Evolutionary conservation across 179 eudicot species (phyloP).

Genomic region (Silene coronaria): DNA sequence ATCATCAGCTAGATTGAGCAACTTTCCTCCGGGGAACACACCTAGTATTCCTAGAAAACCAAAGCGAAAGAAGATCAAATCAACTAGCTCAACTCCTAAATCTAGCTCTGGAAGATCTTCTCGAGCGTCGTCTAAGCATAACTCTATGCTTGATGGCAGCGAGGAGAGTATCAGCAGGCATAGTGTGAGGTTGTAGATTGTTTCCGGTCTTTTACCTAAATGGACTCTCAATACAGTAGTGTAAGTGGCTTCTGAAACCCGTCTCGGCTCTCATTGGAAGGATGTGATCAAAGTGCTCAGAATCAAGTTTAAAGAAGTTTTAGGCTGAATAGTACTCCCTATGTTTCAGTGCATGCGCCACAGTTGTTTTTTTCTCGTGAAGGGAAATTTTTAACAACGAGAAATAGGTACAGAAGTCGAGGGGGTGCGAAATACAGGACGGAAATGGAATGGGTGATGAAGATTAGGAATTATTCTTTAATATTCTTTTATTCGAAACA

Average conservation of each 20-base stretch:
- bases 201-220: neutral
- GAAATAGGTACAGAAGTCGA: neutral
- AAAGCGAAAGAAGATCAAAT: slow-evolving; percentile 50
- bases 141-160: slow-evolving; percentile 20
- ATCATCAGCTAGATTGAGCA: slow-evolving; percentile 31
- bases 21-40: slow-evolving; percentile 36
- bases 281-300: slow-evolving; percentile 11
- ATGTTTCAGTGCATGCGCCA: neutral
- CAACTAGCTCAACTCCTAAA: slow-evolving; percentile 43
- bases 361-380: neutral
- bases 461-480: slow-evolving; percentile 22
- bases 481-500: slow-evolving; percentile 22
- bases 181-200: slow-evolving; percentile 22
- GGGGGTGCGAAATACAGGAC: neutral
- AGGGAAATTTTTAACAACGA: slow-evolving; percentile 1
- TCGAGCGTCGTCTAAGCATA: slow-evolving; percentile 46
- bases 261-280: neutral
- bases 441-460: slow-evolving; percentile 12
- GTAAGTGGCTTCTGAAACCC: slow-evolving; percentile 19
- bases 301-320: no score
- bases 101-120: slow-evolving; percentile 39
- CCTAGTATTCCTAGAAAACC: slow-evolving; percentile 48
- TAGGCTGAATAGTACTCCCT: no score
- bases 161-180: slow-evolving; percentile 23
- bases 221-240: slow-evolving; percentile 21